These are phyloP conservation scores for Penicillium samsonianum DNA, from an alignment of 495 filamentous ascomycete genomes.

Conservation along the genomic window DNA sequence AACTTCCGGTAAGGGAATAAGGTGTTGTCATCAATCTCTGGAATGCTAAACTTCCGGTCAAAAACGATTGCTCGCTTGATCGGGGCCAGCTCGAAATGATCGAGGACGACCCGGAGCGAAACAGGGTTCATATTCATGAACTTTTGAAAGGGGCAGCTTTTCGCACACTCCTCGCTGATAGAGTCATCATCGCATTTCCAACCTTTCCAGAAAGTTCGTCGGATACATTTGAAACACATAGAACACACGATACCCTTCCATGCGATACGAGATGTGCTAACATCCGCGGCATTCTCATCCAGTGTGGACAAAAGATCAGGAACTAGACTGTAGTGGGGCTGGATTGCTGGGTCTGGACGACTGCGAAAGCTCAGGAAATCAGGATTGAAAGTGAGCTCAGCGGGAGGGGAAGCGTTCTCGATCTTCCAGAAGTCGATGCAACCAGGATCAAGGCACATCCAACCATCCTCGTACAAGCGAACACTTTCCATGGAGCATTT, in stretches of 20 bases:
- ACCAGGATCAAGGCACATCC: conserved; percentile 64
- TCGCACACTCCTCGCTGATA: not conserved
- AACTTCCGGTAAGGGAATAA: conserved; percentile 29
- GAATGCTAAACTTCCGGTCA: conserved; percentile 17
- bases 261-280: conserved; percentile 35
- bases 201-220: conserved; percentile 60
- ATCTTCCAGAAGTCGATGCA: conserved; percentile 62
- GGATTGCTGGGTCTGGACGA: conserved; percentile 35
- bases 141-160: conserved; percentile 27
- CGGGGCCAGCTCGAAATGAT: conserved; percentile 31
- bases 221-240: conserved; percentile 63
- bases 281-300: conserved; percentile 25
- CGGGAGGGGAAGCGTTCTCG: conserved; percentile 24
- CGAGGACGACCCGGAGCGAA: conserved; percentile 38
- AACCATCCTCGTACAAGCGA: conserved; percentile 58
- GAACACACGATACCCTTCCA: conserved; percentile 75
- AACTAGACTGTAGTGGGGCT: conserved; percentile 37
- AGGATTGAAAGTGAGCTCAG: conserved; percentile 52
- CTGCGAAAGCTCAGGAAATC: conserved; percentile 56
- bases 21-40: conserved; percentile 20
- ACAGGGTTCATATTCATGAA: conserved; percentile 21
- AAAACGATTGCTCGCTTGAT: conserved; percentile 29
- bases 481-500: conserved; percentile 39
- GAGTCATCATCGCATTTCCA: conserved; percentile 58
- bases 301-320: conserved; percentile 43